Base-by-base conservation (phyloP, 192 early-diverging fungal species). In the Dissophora ornata region DNA sequence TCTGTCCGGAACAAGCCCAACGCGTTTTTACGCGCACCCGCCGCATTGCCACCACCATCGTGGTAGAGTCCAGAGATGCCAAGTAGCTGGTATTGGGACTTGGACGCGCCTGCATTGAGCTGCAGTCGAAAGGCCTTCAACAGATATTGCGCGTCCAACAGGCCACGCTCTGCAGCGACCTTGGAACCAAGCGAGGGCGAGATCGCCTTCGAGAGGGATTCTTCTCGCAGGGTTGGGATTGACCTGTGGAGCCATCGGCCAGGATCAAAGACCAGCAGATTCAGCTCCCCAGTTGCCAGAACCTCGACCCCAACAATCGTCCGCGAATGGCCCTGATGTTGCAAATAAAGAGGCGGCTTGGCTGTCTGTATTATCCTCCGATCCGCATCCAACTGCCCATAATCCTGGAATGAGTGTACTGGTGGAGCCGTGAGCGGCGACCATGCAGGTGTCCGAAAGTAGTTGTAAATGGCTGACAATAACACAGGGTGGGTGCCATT, bases 321-420 rank as follows among this genome's bases (percentile, higher is more conserved):
- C 9, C 89, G 73, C 51, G 88, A 89, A 47, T 93, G 91, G 0
- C 91, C 91, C 44, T 86, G 82, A 34, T 93, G 89, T 77, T 93
- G 91, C 29, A 91, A 67, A 57, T 93, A 93, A 4, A 93, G 61
- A 11, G 91, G 90, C 3, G 85, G 86, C 56, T 78, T 81, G n/a
- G 68, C 30, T 6, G 84, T 88, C 28, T 86, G 81, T 18, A 81
- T 53, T 16, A 81, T 47, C 33, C 25, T 38, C 21, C 24, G 50
- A 25, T 44, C 47, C 22, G 19, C 4, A 5, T 21, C 40, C 3
- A 7, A 16, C 34, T 48, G 67, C 46, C 8, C 25, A 28, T 54
- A 56, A 28, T 2, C 47, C 24, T 29, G 9, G 24, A 58, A 21
- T 41, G 19, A 29, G 0, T 40, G 1, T 12, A n/a, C 1, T 10